Evolutionary conservation across 2,329 filamentous ascomycete genomes (phyloP).

Genomic region (Macrophomina pseudophaseolina): DNA sequence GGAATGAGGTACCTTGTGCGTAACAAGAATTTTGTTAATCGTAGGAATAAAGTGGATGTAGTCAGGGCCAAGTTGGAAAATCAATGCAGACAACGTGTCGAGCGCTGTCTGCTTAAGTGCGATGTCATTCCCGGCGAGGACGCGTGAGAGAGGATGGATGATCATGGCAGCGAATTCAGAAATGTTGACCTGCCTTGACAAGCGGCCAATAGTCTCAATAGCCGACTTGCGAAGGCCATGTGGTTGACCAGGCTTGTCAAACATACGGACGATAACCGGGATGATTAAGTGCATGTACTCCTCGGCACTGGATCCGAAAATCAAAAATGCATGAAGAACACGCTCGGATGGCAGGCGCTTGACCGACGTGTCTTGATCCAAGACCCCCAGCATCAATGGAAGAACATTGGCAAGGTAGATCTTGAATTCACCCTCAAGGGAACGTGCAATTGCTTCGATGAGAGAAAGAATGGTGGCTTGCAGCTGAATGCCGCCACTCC

Average conservation of each 20-base stretch:
- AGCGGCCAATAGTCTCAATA: constrained; percentile 92
- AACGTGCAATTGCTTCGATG: constrained; percentile 91
- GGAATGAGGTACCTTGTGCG: constrained; percentile 81
- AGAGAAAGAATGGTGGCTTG: constrained; percentile 91
- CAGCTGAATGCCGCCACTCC: constrained; percentile 78
- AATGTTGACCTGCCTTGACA: constrained; percentile 94
- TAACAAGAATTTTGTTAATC: constrained; percentile 81
- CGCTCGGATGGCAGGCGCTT: constrained; percentile 84
- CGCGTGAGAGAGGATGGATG: constrained; percentile 87
- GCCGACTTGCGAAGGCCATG: constrained; percentile 80
- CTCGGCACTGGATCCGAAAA: constrained; percentile 93
- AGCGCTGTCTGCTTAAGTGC: constrained; percentile 79
- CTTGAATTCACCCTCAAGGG: constrained; percentile 97
- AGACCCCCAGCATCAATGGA: constrained; percentile 89
- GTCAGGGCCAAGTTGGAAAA: constrained; percentile 94
- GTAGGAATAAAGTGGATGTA: constrained; percentile 94
- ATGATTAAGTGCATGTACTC: constrained; percentile 99
- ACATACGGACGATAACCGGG: constrained; percentile 90
- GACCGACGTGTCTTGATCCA: constrained; percentile 80
- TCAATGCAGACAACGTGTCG: constrained; percentile 92
- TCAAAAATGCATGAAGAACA: constrained; percentile 91
- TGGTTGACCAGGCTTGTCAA: constrained; percentile 86
- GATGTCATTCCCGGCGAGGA: constrained; percentile 75
- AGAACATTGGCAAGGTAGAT: constrained; percentile 88
- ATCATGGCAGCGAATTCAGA: constrained; percentile 97